Evolutionary conservation across 2,329 filamentous ascomycete genomes (phyloP).

Genomic region (Coniochaeta pulveracea): DNA sequence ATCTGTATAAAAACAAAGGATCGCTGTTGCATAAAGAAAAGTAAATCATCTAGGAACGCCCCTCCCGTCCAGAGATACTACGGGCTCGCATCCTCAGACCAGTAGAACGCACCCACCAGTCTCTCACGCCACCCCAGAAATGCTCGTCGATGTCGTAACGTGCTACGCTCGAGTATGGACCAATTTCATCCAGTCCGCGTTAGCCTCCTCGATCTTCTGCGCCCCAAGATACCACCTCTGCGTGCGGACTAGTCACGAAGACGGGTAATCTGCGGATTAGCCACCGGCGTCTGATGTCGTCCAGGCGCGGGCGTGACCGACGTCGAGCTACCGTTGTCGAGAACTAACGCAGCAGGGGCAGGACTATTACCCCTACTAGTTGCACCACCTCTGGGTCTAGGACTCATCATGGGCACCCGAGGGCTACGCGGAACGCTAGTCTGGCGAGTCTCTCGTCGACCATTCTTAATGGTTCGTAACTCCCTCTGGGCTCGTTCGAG

Average conservation of each 20-base stretch:
- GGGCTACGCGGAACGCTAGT: slow-evolving; percentile 47
- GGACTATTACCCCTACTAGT: slow-evolving; percentile 42
- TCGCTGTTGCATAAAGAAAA: no score
- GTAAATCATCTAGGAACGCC: no score
- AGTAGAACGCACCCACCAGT: no score
- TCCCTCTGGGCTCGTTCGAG: slow-evolving; percentile 37
- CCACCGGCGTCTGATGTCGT: neutral
- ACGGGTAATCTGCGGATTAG: neutral
- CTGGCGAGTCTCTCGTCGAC: slow-evolving; percentile 43
- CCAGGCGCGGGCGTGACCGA: neutral
- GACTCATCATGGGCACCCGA: slow-evolving; percentile 25
- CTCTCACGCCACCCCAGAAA: no score
- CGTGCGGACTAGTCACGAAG: slow-evolving; percentile 1
- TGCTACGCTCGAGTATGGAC: no score
- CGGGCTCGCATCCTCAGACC: no score
- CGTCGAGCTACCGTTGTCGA: slow-evolving; percentile 1
- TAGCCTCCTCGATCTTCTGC: no score
- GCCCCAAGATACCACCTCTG: no score
- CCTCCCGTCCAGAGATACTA: no score
- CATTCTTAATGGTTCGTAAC: slow-evolving; percentile 32
- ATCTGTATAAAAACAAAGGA: no score
- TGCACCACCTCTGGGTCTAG: slow-evolving; percentile 16
- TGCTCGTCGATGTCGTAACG: no score
- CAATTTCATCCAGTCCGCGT: slow-evolving; percentile 13
- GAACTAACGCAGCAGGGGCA: slow-evolving; percentile 15